These are phyloP conservation scores for Roridomyces roridus DNA, from an alignment of 768 basidiomycete genomes.

Conservation along the genomic window DNA sequence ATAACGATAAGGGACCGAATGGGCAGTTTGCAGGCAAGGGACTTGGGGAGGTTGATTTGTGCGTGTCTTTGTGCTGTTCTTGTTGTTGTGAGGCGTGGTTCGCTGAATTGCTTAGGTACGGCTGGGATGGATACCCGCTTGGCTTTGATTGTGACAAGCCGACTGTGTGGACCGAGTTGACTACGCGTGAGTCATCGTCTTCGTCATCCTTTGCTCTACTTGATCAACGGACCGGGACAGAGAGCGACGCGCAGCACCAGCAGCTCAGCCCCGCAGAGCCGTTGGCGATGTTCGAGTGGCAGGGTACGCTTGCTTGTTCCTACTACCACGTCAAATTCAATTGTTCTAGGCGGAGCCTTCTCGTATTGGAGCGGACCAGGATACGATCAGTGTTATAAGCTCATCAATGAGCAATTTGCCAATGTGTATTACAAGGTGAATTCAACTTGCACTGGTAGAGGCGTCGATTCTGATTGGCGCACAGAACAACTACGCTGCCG, in stretches of 20 bases:
- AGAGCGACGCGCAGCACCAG: constrained; percentile 39
- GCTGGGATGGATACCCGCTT: constrained; percentile 60
- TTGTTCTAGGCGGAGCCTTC: constrained; percentile 41
- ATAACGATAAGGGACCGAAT: constrained; percentile 39
- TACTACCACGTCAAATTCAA: too few relatives aligned
- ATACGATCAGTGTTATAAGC: constrained; percentile 39
- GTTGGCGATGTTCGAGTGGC: constrained; percentile 44
- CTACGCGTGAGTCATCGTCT: constrained; percentile 34
- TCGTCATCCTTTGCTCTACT: neutral
- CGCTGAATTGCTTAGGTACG: too few relatives aligned
- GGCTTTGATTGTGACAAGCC: constrained; percentile 72
- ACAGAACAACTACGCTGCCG: constrained; percentile 44
- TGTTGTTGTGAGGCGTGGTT: too few relatives aligned
- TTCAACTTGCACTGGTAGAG: neutral
- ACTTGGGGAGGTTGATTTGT: constrained; percentile 43
- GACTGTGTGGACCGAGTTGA: constrained; percentile 51
- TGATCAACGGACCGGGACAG: too few relatives aligned
- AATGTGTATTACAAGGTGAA: constrained; percentile 34
- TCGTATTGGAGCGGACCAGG: constrained; percentile 46
- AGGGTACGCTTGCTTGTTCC: too few relatives aligned
- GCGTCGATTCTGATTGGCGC: too few relatives aligned
- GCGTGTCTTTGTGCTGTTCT: neutral
- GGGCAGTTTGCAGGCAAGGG: constrained; percentile 37
- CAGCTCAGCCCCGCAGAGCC: constrained; percentile 41
- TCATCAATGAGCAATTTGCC: constrained; percentile 45